Base-by-base conservation (phyloP, 208 protist species). In the Trichomonas tenax region DNA sequence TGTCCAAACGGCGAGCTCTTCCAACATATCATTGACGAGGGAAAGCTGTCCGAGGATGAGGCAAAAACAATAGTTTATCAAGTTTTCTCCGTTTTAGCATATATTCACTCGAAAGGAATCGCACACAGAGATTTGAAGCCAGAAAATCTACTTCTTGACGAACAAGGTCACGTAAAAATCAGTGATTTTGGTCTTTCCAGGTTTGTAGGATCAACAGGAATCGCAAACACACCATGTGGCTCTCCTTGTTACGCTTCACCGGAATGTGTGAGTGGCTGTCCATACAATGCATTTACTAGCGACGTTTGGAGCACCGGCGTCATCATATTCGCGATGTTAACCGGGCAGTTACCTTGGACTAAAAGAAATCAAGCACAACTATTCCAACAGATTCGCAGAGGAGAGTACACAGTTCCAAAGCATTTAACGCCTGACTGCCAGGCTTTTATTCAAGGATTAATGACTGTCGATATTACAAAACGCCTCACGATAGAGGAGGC, bases 201-300 rank as follows among this genome's bases (percentile, higher is more conserved):
- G 3, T 93, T 93, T 38, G 26, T 93, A 9, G 34, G 44, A 10
- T 26, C 0, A n/a, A 48, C 41, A 40, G 86, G 86, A n/a, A 41
- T 93, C 0, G 86, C 45, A n/a, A 44, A 93, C 38, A 93, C 86
- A 38, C 86, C 86, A 31, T 93, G 86, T 51, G 86, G 86, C 2
- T 93, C 86, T 23, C 86, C 86, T 26, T 93, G 86, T 15, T 93
- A 93, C 46, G 86, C 86, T 17, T 93, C 86, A 38, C 86, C 86
- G 4, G 44, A 93, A 93, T 93, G 86, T 21, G 44, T 93, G 2
- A 58, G 44, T 58, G 86, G 86, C 38, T n/a, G 44, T 0, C 44
- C 44, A 58, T 93, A 93, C 45, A 44, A 93, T 93, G 86, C 40
- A 34, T 48, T 48, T n/a, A 93, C 40, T 48, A 93, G n/a, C 17